Base-by-base conservation (phyloP, 2,329 filamentous ascomycete species). In the Claviceps arundinis region DNA sequence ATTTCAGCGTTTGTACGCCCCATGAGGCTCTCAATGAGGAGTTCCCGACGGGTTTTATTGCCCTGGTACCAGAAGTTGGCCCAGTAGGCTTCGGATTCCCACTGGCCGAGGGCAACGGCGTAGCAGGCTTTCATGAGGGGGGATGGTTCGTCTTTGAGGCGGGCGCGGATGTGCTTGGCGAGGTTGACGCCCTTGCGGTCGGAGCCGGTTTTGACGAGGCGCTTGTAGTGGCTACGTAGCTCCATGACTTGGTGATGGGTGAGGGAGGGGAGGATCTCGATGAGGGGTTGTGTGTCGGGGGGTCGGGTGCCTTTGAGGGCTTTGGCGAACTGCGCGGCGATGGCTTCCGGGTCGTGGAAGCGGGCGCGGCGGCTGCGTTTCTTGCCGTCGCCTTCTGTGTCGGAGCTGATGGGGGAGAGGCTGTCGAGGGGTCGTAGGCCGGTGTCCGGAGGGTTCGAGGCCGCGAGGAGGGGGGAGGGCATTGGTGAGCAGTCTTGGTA, bases 51-150 rank as follows among this genome's bases (percentile, higher is more conserved):
- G 7, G 84, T 87, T 61, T 84, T 87, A 66, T 91, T 86, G 40
- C 84, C 84, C 64, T 96, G 91, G 70, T 96, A 97, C 84, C 89
- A 97, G 68, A 89, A 95, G 66, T 96, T 97, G 54, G 91, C 89
- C 90, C 93, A 98, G 74, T 95, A 95, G 0, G 89, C 88, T 67
- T 98, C 93, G 59, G 83, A 85, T 70, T 96, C 93, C 84, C 89
- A 97, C 50, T 79, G 78, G 9, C 93, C 93, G 0, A 97, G 78
- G 0, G 91, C 89, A 2, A 88, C 90, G 3, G 90, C 82, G 66
- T 97, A 96, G 62, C 85, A 89, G 6, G 87, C 86, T 69, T 97
- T 97, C 70, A 90, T 91, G 58, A 97, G 83, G 59, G 81, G 83
- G 4, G 82, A 75, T 51, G 85, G 77, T 59, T 82, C 78, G 44